Evolutionary conservation across 768 basidiomycete genomes (phyloP), one percentile per base, ranked within the genome.

Genomic region (Hypsizygus marmoreus): DNA sequence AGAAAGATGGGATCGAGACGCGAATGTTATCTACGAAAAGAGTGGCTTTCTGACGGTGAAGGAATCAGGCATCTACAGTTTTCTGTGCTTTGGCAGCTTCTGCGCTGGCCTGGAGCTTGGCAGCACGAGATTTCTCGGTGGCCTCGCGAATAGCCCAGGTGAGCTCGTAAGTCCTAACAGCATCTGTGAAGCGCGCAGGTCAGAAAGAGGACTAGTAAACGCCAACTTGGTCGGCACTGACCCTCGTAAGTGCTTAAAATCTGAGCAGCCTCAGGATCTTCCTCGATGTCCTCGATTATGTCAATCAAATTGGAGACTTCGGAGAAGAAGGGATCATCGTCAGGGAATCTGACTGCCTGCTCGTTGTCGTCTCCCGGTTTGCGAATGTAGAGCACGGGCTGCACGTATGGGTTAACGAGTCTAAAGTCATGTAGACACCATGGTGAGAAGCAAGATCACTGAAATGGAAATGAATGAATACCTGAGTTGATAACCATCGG

Each of bases 311-410:
- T 88, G 30, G 91, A 93, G 32, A 81, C 77, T 68, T 95, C 94
- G 17, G 92, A 93, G 79, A 95, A 95, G 80, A 92, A 94, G 4
- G 91, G 90, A 60, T 94, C 91, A 58, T 94, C 91, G 40, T 89
- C 83, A 13, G 78, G 78, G 73, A 92, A 93, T 32, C 72, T 73
- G 57, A 81, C 70, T 23, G 72, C 74, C 57, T 88, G 83, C 55
- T 91, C 88, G 42, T 75, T 69, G 60, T 92, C 89, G 60, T 84
- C 85, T 42, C 88, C 91, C 4, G 91, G 90, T 59, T 75, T 81
- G 58, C 95, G 90, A 53, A 97, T 76, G 62, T 87, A 86, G 25
- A 98, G 82, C 5, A 88, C 76, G 5, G 95, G 95, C 56, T 87
- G 82, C 45, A 95, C 91, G 70, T 98, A 98, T 13, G 95, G 95